These are phyloP conservation scores for Anaeramoeba flamelloides DNA, from an alignment of 78 protist species.

Conservation along the genomic window DNA sequence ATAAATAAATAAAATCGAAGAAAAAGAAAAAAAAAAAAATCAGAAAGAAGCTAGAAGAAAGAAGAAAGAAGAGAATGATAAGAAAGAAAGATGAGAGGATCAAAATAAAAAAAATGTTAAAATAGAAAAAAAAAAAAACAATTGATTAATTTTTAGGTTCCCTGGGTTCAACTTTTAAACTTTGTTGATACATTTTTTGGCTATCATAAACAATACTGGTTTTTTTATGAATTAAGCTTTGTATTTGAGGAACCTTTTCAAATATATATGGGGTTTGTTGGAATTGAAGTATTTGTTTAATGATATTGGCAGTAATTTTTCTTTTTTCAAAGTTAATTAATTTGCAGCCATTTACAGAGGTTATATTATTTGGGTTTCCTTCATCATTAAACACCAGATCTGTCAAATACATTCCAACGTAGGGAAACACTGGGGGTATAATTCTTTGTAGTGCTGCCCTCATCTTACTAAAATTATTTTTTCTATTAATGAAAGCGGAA, in stretches of 20 bases:
- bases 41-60: too few relatives aligned
- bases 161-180: not conserved
- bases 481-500: not conserved
- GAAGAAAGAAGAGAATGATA: too few relatives aligned
- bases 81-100: too few relatives aligned
- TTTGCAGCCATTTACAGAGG: not conserved
- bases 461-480: not conserved
- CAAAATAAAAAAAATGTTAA: too few relatives aligned
- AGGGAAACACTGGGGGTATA: not conserved
- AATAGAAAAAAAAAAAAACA: too few relatives aligned
- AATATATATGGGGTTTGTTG: not conserved
- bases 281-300: not conserved
- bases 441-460: not conserved
- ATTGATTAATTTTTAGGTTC: not conserved
- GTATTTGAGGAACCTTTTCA: not conserved
- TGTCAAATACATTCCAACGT: not conserved
- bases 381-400: not conserved
- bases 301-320: not conserved
- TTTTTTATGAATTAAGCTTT: not conserved
- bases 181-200: not conserved
- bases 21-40: too few relatives aligned
- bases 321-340: not conserved
- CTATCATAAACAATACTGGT: not conserved
- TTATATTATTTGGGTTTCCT: not conserved
- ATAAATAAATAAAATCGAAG: too few relatives aligned